Conservation (phyloP, 208 protist species). For the Wallacemonas sp. region DNA sequence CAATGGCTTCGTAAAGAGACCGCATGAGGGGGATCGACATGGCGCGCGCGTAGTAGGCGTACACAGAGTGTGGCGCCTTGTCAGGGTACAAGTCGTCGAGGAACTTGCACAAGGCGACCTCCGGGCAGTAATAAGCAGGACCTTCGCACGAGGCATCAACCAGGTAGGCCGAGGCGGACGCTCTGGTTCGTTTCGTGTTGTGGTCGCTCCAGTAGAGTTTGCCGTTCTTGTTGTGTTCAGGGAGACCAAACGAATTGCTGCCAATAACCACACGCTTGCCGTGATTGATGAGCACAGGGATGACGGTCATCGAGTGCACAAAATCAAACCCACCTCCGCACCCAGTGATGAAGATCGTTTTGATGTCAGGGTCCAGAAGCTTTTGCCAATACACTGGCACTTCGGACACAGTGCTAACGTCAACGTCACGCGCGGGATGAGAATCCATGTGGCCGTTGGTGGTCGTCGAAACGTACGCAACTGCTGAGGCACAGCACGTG, state of each 20-base stretch:
- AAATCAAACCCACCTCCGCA: conserved; percentile 24
- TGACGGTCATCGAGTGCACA: conserved; percentile 12
- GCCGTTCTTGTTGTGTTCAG: neutral
- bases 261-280: conserved; percentile 13
- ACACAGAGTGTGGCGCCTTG: conserved; percentile 12
- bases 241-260: conserved; percentile 10
- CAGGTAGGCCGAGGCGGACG: neutral
- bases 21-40: conserved; percentile 3
- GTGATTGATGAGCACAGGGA: conserved; percentile 7
- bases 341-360: conserved; percentile 12
- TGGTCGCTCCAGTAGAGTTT: neutral
- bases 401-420: neutral
- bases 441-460: too few relatives aligned
- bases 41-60: conserved; percentile 7
- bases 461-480: too few relatives aligned
- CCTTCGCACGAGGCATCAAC: conserved; percentile 4
- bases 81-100: conserved; percentile 18
- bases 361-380: neutral
- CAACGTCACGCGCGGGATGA: neutral
- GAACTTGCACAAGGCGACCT: conserved; percentile 12
- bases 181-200: neutral
- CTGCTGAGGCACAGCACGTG: too few relatives aligned
- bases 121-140: conserved; percentile 1
- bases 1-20: neutral
- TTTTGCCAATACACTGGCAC: conserved; percentile 8